Evolutionary conservation across 768 basidiomycete genomes (phyloP), one percentile per base, ranked within the genome.

Genomic region (Termitomyces eurrhizus): DNA sequence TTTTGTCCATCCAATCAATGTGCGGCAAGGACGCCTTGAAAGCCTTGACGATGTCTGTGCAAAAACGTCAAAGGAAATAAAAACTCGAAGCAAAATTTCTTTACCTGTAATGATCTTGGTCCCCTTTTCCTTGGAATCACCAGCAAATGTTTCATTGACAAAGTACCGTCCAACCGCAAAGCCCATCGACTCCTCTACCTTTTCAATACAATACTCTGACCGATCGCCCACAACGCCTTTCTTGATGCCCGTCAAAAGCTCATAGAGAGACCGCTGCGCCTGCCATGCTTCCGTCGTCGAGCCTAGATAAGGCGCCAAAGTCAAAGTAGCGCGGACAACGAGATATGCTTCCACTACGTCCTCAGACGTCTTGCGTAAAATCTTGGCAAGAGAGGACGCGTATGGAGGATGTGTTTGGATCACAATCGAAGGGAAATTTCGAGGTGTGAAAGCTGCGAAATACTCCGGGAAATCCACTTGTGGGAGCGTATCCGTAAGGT

Each of bases 1-100:
- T 74, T 51, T 86, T 73, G 69, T 98, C 97, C 90, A 99, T 93
- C 97, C 97, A 99, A 21, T 87, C 81, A 54, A 97, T 81, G 56
- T 83, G 70, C 4, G 80, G 73, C 21, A 99, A 77, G 4, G 92
- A 92, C 18, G 74, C 74, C 69, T 94, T 88, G 79, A 98, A 98
- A 0, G 94, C 80, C 26, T 84, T 73, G 56, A 98, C 84, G 64
- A 97, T 90, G 58, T 89, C 89, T 87, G 63, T n/a, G 52, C 69
- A 58, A 56, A 45, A 62, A 11, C 21, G 71, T 70, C 57, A 53
- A 41, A 42, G 42, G 35, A 56, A 33, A 53, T 16, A 39, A 35
- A 35, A 16, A 62, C 35, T 39, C 48, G 21, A 16, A 50, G 60
- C 39, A 37, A 39, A 56, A 33, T 33, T 59, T 75, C 59, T 62